Conservation (phyloP, 768 basidiomycete species). For the Hypholoma fasciculare region DNA sequence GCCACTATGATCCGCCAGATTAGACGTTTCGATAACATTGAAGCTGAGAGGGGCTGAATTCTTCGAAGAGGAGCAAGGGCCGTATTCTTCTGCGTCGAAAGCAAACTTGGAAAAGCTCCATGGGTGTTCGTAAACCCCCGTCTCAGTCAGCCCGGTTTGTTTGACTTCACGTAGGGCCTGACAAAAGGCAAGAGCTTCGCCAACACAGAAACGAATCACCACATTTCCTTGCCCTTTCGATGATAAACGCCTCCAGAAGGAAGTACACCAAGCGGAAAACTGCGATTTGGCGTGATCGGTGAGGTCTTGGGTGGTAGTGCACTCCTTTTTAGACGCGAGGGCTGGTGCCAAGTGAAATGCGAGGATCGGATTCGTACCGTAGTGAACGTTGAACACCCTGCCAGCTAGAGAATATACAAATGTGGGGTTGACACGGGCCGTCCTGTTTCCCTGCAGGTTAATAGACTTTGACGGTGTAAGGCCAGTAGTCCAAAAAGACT, state of each 20-base stretch:
- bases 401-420: slow-evolving; percentile 42
- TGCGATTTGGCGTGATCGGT: slow-evolving; percentile 29
- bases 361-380: slow-evolving; percentile 41
- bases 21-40: slow-evolving; percentile 52
- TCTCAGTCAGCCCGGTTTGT: slow-evolving; percentile 13
- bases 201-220: slow-evolving; percentile 39
- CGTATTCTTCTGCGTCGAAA: slow-evolving; percentile 33
- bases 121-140: slow-evolving; percentile 29
- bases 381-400: slow-evolving; percentile 39
- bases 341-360: slow-evolving; percentile 41
- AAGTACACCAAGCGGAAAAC: slow-evolving; percentile 33
- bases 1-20: slow-evolving; percentile 47
- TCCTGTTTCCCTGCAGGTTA: slow-evolving; percentile 10
- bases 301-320: slow-evolving; percentile 17
- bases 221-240: slow-evolving; percentile 6
- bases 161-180: slow-evolving; percentile 29
- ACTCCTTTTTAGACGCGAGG: slow-evolving; percentile 18
- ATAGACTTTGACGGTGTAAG: slow-evolving; percentile 26
- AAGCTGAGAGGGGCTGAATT: slow-evolving; percentile 34
- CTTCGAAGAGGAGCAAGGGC: not conserved
- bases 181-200: slow-evolving; percentile 40
- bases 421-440: slow-evolving; percentile 43
- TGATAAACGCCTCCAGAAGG: slow-evolving; percentile 23
- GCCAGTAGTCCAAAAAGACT: slow-evolving; percentile 42
- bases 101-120: slow-evolving; percentile 35